Base-by-base conservation (phyloP, 23 red algal genomes). In the Cyanidioschyzon merolae region DNA sequence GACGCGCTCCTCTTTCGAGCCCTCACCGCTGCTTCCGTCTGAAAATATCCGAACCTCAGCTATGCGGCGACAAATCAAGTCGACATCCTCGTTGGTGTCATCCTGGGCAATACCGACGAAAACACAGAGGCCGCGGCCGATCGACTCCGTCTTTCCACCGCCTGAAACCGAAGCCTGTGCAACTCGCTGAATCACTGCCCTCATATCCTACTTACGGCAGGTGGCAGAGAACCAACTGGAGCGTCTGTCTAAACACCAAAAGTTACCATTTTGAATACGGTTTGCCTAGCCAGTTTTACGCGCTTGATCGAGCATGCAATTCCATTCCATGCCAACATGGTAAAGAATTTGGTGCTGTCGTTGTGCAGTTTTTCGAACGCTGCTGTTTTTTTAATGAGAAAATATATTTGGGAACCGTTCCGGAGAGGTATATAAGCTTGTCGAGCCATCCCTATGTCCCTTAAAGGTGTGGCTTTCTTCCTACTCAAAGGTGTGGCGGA, bases 121-220 rank as follows among this genome's bases (percentile, higher is more conserved):
- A 58, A 81, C 45, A 68, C 78, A 81, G 51, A 81, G 39, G 68
- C 78, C 78, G 38, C 68, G 78, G 37, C 68, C 58, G 41, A 81
- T 81, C 17, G 78, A 81, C 0, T 31, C 78, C 15, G 68, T 71
- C 7, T 81, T 40, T 67, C 78, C 78, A 26, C 78, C 78, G 37
- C 67, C 59, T 29, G 82, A 41, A 16, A 87, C 84, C 21, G 76
- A 77, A 35, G 84, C 84, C 63, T 87, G 84, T 12, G 59, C 79
- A 34, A 87, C 84, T 2, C 84, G 84, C 41, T 87, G 84, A 21
- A 87, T 76, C 1, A 87, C 84, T 1, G 77, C 76, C 25, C 84
- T 37, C 84, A 87, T 87, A 16, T 58, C 57, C 7, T 31, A 12
- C 12, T 17, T 24, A 57, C 15, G 12, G 15, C 50, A 12, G 24